Evolutionary conservation across 1,284 basidiomycete genomes (phyloP), one percentile per base, ranked within the genome.

Genomic region (Leucocoprinus gongylophorus): DNA sequence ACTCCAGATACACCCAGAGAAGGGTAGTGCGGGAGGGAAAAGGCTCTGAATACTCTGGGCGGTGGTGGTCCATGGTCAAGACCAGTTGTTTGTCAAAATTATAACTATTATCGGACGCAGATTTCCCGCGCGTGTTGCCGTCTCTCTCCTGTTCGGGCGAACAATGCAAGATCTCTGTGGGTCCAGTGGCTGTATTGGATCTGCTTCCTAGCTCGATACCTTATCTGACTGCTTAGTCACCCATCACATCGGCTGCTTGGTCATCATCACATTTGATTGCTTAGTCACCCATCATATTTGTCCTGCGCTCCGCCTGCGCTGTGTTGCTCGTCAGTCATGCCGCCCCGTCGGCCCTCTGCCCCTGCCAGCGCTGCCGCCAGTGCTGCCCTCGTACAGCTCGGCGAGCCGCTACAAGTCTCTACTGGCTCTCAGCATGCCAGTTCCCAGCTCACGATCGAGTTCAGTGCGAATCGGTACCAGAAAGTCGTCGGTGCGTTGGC

Each of bases 1-100:
- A 81, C 67, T 92, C 90, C 53, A 91, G 77, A 62, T 88, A 83
- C 60, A 82, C 80, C 83, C 89, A 88, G 75, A 81, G 87, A 54
- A 91, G 80, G 20, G 85, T 83, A 37, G 75, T 75, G 57, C 73
- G 72, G 45, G 72, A 61, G 23, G 23, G 6, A 26, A 26, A 26
- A 26, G 23, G 6, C 6, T 26, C 23, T 6, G 23, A 26, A 26
- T 26, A 6, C 3, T 26, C 23, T 3, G 23, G 3, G 50, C 61
- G 58, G 50, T 53, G 49, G 69, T 60, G 55, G 61, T 67, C 38
- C 64, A 55, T 40, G 65, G 58, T 46, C 63, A 56, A 17, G 60
- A 55, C 39, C 59, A 56, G 52, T 61, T 66, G 64, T 42, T 29
- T 62, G 63, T 67, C 67, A 66, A 67, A 67, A 55, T 60, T 59